phyloP scores from a whole-genome alignment of 1,284 basidiomycete species.

The Rhodotorula sp. region DNA sequence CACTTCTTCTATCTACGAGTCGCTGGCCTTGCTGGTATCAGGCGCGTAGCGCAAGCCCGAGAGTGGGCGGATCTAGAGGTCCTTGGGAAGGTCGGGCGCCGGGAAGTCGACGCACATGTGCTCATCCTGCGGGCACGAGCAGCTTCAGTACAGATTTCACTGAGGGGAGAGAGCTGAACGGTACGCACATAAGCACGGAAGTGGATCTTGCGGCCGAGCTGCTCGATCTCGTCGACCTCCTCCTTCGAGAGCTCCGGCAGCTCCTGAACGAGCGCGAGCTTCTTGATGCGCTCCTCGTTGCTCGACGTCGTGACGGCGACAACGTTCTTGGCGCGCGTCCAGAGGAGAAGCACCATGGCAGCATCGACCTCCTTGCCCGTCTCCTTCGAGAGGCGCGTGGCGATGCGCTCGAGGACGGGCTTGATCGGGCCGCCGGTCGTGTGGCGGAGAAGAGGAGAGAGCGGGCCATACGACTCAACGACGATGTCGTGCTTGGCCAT shows the following conservation, averaged over 20 bases:
- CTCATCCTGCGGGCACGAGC: constrained; percentile 17
- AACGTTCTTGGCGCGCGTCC: constrained; percentile 62
- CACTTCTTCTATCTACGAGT: not conserved
- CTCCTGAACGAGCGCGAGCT: constrained; percentile 63
- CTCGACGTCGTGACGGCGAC: constrained; percentile 73
- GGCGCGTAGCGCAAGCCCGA: not conserved
- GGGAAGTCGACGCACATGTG: constrained; percentile 40
- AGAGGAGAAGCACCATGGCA: constrained; percentile 63
- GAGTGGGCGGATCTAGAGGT: not conserved
- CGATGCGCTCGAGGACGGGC: constrained; percentile 58
- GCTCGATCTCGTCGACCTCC: constrained; percentile 66
- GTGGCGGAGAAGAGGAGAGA: constrained; percentile 51
- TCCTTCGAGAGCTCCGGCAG: constrained; percentile 63
- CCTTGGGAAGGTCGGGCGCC: constrained; percentile 24
- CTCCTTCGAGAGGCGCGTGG: constrained; percentile 49
- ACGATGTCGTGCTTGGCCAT: constrained; percentile 42
- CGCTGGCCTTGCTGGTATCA: too few species aligned
- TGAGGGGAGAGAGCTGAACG: not conserved
- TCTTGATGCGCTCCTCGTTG: constrained; percentile 66
- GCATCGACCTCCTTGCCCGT: constrained; percentile 58
- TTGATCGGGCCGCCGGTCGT: constrained; percentile 62
- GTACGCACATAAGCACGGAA: constrained; percentile 52
- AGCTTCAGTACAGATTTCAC: not conserved
- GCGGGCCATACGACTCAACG: constrained; percentile 60
- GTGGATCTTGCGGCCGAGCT: constrained; percentile 63